Evolutionary conservation across 2,329 filamentous ascomycete species (phyloP), one percentile per base, ranked within the genome.

Genomic region (Taxawa tesnikishii): DNA sequence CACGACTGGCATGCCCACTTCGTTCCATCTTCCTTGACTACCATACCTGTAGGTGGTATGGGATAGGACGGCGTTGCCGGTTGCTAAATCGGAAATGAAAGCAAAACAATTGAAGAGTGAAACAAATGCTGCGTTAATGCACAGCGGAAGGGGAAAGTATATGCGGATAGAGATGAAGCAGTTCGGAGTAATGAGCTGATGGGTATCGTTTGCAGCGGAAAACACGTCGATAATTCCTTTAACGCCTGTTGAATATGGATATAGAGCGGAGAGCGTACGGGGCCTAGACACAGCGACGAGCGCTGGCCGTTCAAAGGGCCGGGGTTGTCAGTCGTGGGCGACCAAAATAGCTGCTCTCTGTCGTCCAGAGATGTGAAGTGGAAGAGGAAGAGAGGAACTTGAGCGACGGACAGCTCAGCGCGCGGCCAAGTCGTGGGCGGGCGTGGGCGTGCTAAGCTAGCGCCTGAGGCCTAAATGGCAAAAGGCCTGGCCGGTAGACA

Each of bases 1-100:
- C 90, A 98, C 64, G 87, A 87, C 66, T 93, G 83, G 70, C 88
- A 96, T 62, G 88, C 88, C 68, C 75, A 96, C 69, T 96, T 96
- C 68, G 94, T 84, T 60, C 88, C 88, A 70, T 94, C 78, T 38
- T 44, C 43, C 40, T 48, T 51, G 43, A 54, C 41, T 39, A 54
- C 51, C 51, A 53, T 53, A 33, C 42, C 45, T 40, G 39, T 32
- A 18, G 16, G 30, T 26, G 29, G 21, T 26, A 27, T 26, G 29
- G 33, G 21, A 31, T 26, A 16, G 35, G 34, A 37, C 28, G 28
- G 37, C 35, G 32, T 27, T 19, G 15, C 27, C 11, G 24, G 26
- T 23, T 12, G 25, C 26, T 17, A 36, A 29, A 31, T 32, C 8
- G 19, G 19, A 8, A n/a, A n/a, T n/a, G n/a, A n/a, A 23, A 8